These are phyloP conservation scores for Monilinia laxa DNA, from an alignment of 2,329 filamentous ascomycete species.

Conservation along the genomic window DNA sequence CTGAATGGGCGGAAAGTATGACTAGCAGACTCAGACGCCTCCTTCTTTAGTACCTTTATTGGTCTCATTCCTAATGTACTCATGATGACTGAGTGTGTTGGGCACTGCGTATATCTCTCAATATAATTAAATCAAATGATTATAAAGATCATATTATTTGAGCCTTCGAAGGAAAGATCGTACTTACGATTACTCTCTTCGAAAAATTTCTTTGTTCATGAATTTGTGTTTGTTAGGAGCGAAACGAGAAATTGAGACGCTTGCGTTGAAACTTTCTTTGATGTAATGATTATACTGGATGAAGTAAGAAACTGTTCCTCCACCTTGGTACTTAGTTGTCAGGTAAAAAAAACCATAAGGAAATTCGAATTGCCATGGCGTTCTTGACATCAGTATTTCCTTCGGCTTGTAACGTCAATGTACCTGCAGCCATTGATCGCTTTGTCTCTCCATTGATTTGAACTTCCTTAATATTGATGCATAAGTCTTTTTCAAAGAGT, in stretches of 20 bases:
- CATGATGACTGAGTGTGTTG: neutral
- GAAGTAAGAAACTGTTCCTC: neutral
- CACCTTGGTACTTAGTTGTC: neutral
- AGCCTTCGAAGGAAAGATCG: neutral
- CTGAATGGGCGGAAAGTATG: neutral
- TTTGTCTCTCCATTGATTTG: too few relatives aligned
- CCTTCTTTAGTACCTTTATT: neutral
- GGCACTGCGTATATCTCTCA: neutral
- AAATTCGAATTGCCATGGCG: neutral
- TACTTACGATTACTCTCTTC: neutral
- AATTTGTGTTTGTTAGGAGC: neutral
- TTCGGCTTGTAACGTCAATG: too few relatives aligned
- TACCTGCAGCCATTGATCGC: too few relatives aligned
- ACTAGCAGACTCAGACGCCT: neutral
- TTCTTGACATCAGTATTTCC: neutral
- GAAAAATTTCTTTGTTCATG: neutral
- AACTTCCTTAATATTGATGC: too few relatives aligned
- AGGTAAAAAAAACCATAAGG: neutral
- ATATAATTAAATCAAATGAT: neutral
- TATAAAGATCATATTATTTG: neutral
- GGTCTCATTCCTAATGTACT: neutral
- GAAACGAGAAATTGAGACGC: neutral
- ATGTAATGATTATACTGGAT: neutral
- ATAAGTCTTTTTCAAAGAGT: too few relatives aligned
- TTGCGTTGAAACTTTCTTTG: neutral